A percentile compares a stretch with the other conserved stretches of the same genome.
These are phyloP conservation scores for Westerdykella sp. DNA, from an alignment of 2,329 filamentous ascomycete genomes.

Conservation along the genomic window DNA sequence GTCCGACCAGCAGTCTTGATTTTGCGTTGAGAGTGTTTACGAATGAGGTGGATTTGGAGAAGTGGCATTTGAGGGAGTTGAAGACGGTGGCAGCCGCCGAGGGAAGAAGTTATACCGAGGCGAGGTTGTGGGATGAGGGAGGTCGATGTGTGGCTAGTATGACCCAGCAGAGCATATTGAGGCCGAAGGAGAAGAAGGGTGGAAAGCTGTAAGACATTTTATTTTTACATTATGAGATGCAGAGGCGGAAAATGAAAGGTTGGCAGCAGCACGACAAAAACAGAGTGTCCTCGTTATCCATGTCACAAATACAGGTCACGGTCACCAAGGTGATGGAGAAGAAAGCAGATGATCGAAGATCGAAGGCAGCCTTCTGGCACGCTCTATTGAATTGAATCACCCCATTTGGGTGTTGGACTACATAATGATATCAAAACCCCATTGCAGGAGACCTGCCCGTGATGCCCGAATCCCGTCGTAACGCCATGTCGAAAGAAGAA, in stretches of 20 bases:
- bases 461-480: constrained; percentile 20
- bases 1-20: constrained; percentile 45
- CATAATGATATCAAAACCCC: constrained; percentile 22
- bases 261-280: too few relatives aligned
- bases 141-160: constrained; percentile 44
- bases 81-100: constrained; percentile 34
- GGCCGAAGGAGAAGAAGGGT: constrained; percentile 13
- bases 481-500: constrained; percentile 18
- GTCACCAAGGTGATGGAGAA: too few relatives aligned
- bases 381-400: constrained; percentile 21
- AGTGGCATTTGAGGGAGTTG: constrained; percentile 44
- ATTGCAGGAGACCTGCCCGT: constrained; percentile 13
- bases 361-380: constrained; percentile 24
- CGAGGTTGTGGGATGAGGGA: constrained; percentile 41
- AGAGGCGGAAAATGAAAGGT: too few relatives aligned
- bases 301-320: too few relatives aligned
- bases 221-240: too few relatives aligned
- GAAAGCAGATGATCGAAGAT: neutral
- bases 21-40: constrained; percentile 45
- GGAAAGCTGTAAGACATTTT: constrained; percentile 13
- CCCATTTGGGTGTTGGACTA: constrained; percentile 16
- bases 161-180: constrained; percentile 43
- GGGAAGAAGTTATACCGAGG: constrained; percentile 44
- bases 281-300: too few relatives aligned
- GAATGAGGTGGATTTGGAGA: constrained; percentile 34